Percentiles rank a stretch among this genome's conserved stretches.
These are phyloP conservation scores for Fusarium albosuccineum DNA, from an alignment of 2,329 filamentous ascomycete genomes.

Conservation along the genomic window DNA sequence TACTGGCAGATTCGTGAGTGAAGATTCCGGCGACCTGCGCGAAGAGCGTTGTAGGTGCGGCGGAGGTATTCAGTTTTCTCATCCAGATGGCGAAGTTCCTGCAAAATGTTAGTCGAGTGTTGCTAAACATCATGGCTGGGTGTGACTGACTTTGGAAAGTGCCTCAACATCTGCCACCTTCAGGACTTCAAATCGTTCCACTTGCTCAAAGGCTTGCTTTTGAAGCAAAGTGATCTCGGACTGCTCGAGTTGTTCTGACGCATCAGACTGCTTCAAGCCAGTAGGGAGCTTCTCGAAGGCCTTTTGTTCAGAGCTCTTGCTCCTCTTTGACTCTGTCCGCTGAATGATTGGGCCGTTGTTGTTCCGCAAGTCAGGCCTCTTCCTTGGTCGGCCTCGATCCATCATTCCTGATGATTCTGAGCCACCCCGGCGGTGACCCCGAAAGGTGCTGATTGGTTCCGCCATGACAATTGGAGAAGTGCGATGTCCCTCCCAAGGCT, in stretches of 20 bases:
- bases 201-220: slow-evolving; percentile 73
- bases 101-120: slow-evolving; percentile 18
- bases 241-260: slow-evolving; percentile 59
- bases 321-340: slow-evolving; percentile 58
- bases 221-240: slow-evolving; percentile 66
- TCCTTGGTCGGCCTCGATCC: slow-evolving; percentile 72
- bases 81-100: slow-evolving; percentile 82
- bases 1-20: slow-evolving; percentile 84
- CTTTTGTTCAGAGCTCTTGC: slow-evolving; percentile 65
- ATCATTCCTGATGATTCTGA: slow-evolving; percentile 72
- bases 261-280: slow-evolving; percentile 69
- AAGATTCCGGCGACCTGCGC: slow-evolving; percentile 80
- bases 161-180: slow-evolving; percentile 71
- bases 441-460: slow-evolving; percentile 22
- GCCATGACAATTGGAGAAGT: slow-evolving; percentile 43
- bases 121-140: background rate
- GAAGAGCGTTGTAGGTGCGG: slow-evolving; percentile 80
- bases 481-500: slow-evolving; percentile 57
- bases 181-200: slow-evolving; percentile 74
- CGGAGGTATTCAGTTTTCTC: slow-evolving; percentile 83
- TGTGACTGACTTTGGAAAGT: slow-evolving; percentile 69
- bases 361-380: slow-evolving; percentile 60
- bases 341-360: slow-evolving; percentile 55
- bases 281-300: slow-evolving; percentile 73
- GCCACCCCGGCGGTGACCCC: slow-evolving; percentile 63